Percentiles rank a stretch among this genome's conserved stretches.
Evolutionary conservation across 257 asterid species (phyloP).

Genomic region (Paulownia fortunei): DNA sequence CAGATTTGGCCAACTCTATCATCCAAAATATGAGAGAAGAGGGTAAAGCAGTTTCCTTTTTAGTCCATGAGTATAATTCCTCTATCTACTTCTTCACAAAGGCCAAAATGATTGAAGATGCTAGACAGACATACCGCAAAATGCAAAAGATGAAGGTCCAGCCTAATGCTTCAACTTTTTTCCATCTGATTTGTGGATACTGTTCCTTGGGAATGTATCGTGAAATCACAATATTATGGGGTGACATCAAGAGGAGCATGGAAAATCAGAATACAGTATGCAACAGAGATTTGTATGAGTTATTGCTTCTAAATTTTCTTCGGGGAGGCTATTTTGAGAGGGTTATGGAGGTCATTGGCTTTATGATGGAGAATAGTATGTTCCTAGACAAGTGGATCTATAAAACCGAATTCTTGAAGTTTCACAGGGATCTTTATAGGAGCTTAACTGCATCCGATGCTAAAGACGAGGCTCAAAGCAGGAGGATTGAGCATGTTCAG

Average conservation of each 20-base stretch:
- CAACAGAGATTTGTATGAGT: conserved; percentile 69
- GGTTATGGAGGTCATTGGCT: conserved; percentile 74
- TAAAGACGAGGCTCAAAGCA: conserved; percentile 66
- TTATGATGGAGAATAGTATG: conserved; percentile 68
- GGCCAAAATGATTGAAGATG: conserved; percentile 90
- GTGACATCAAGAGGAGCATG: conserved; percentile 75
- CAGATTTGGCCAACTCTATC: conserved; percentile 55
- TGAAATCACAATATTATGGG: conserved; percentile 83
- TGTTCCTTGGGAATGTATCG: conserved; percentile 75
- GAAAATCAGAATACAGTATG: conserved; percentile 38
- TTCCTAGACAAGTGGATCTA: conserved; percentile 79
- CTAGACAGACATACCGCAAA: conserved; percentile 64
- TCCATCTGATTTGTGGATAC: conserved; percentile 62
- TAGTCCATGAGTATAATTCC: conserved; percentile 60
- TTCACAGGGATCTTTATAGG: conserved; percentile 82
- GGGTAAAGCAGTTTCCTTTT: conserved; percentile 33
- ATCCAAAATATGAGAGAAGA: conserved; percentile 49
- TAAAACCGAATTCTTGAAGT: conserved; percentile 63
- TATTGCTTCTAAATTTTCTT: conserved; percentile 65
- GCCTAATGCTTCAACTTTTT: conserved; percentile 66
- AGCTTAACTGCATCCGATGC: conserved; percentile 51
- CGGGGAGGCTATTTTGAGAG: conserved; percentile 91
- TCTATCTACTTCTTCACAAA: conserved; percentile 81
- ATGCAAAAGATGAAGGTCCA: conserved; percentile 71
- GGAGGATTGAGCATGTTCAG: conserved; percentile 77